Evolutionary conservation across 352 stramenopile species (phyloP).

Genomic region (Phytophthora sp.): DNA sequence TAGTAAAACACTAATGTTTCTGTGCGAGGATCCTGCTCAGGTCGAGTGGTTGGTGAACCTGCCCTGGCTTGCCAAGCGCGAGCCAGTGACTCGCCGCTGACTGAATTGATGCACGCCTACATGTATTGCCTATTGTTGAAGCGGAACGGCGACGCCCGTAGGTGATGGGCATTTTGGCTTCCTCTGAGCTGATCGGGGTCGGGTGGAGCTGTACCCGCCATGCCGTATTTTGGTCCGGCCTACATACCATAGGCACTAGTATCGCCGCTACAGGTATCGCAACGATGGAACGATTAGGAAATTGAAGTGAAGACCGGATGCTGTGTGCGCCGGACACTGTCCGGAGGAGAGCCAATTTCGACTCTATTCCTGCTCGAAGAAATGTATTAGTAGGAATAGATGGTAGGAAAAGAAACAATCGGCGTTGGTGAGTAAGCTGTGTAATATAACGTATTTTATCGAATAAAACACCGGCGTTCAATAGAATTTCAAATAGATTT

Average conservation of each 20-base stretch:
- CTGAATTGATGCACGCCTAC: slow-evolving; percentile 2
- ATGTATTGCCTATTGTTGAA: slow-evolving; percentile 10
- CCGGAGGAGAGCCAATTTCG: too few species aligned
- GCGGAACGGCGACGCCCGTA: neutral
- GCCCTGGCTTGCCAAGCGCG: neutral
- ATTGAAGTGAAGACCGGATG: slow-evolving; percentile 21
- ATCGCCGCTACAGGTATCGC: slow-evolving; percentile 18
- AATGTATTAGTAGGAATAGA: too few species aligned
- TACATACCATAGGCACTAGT: too few species aligned
- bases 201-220: slow-evolving; percentile 29
- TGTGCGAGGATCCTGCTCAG: slow-evolving; percentile 1
- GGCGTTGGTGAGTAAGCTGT: too few species aligned
- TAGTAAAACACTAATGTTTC: slow-evolving; percentile 21
- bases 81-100: slow-evolving; percentile 13
- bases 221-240: slow-evolving; percentile 35
- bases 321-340: too few species aligned
- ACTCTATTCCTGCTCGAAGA: too few species aligned
- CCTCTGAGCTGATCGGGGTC: slow-evolving; percentile 30
- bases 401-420: too few species aligned
- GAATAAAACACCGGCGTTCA: too few species aligned
- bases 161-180: slow-evolving; percentile 32
- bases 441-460: too few species aligned
- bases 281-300: slow-evolving; percentile 25
- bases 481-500: too few species aligned
- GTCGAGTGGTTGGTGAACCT: slow-evolving; percentile 10